Base-by-base conservation (phyloP, 495 filamentous ascomycete genomes). In the Penicillium goetzii region DNA sequence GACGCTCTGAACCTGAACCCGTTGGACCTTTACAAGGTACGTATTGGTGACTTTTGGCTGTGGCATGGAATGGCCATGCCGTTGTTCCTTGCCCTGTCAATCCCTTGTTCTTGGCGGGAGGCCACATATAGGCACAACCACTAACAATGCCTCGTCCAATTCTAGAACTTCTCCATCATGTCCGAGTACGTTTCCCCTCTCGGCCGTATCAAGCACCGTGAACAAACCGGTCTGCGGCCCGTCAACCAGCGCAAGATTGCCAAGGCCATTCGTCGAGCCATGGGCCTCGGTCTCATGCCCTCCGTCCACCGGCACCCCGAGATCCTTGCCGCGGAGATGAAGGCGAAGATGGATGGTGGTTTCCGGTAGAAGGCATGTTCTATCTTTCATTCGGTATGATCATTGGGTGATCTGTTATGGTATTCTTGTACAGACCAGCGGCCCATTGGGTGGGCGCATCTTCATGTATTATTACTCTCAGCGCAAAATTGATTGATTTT, bases 251-350 rank as follows among this genome's bases (percentile, higher is more conserved):
- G 95, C 59, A 89, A 90, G 74, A 88, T 98, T 72, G 90, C 93
- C 30, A 97, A 95, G 80, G 93, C 95, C 26, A 89, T 99, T 56
- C 81, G 96, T 66, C 83, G 95, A 66, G 88, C 91, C 38, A 88
- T 97, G 68, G 95, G 92, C 6, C 80, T 97, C 62, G 95, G 95
- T 3, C 80, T 99, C 45, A 90, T 98, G 87, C 96, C 95, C 11
- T 92, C 89, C 76, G 90, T 96, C 58, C 92, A 99, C 81, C 76
- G 81, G 63, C 96, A 99, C 78, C 95, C 95, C n/a, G 92, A 97
- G 75, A 80, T 97, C 30, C 72, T 99, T 70, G 80, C 80, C 14
- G 62, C 65, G 17, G 78, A 83, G 57, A 65, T 72, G 19, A 75
- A 64, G 61, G 41, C 62, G 9, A 74, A 65, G 55, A 61, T 74